phyloP scores from a whole-genome alignment of 108 stramenopile genomes.

The Discostella stelligeroides region DNA sequence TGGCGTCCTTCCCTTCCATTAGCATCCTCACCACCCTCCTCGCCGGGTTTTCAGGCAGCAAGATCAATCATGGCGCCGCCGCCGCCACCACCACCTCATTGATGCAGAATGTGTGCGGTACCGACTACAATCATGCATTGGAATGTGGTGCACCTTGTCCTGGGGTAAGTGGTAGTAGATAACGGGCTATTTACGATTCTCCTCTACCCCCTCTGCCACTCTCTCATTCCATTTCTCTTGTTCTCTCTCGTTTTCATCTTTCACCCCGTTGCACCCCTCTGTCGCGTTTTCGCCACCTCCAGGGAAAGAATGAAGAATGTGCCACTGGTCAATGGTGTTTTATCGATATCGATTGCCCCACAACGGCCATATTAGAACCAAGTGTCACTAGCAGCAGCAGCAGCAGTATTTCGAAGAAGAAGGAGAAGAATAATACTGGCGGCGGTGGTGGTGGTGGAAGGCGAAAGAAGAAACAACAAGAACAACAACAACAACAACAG shows the following conservation, averaged over 20 bases:
- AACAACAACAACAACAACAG: constrained; percentile 2
- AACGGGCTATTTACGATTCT: neutral
- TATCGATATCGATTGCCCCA: constrained; percentile 21
- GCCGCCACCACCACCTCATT: neutral
- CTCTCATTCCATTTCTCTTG: neutral
- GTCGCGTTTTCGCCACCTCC: no score
- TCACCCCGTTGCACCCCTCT: neutral
- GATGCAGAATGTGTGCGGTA: constrained; percentile 21
- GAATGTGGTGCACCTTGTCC: constrained; percentile 20
- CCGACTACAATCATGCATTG: constrained; percentile 10
- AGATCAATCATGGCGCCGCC: neutral
- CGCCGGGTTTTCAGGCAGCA: neutral
- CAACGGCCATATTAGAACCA: constrained; percentile 16
- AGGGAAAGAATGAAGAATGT: constrained; percentile 23
- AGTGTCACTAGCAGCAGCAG: neutral
- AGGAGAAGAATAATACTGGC: no score
- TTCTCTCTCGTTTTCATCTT: neutral
- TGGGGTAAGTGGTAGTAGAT: constrained; percentile 26
- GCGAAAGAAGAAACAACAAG: neutral
- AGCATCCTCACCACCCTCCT: no score
- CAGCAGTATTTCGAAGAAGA: no score
- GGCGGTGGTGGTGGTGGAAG: no score
- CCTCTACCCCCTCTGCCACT: neutral
- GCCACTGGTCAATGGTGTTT: constrained; percentile 18
- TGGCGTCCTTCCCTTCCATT: neutral